Evolutionary conservation across 1,284 basidiomycete genomes (phyloP).

Genomic region (Ustilago nuda): DNA sequence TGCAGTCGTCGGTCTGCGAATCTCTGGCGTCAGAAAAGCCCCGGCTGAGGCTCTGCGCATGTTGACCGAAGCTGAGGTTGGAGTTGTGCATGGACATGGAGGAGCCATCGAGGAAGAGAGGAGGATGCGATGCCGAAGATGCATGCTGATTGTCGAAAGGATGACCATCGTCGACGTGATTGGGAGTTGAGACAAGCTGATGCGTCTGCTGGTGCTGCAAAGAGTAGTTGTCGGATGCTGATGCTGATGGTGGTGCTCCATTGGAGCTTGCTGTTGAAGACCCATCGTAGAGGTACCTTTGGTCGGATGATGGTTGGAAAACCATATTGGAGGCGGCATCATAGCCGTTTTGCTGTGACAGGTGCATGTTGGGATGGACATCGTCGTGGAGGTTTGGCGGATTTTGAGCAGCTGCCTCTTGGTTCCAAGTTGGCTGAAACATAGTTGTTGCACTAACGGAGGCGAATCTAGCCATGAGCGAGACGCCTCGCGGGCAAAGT

Average conservation of each 20-base stretch:
- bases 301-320: slow-evolving; percentile 11
- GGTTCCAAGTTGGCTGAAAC: slow-evolving; percentile 51
- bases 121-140: slow-evolving; percentile 5
- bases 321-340: slow-evolving; percentile 8
- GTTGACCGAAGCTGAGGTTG: slow-evolving; percentile 2
- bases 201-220: slow-evolving; percentile 18
- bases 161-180: slow-evolving; percentile 4
- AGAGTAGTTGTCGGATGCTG: slow-evolving; percentile 15
- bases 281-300: slow-evolving; percentile 16
- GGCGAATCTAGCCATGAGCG: not conserved
- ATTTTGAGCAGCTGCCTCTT: slow-evolving; percentile 25
- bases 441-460: slow-evolving; percentile 16
- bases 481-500: not conserved
- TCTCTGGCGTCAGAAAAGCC: not conserved
- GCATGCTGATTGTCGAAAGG: not conserved
- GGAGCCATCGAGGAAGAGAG: slow-evolving; percentile 16
- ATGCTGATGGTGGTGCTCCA: slow-evolving; percentile 18
- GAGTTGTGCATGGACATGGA: slow-evolving; percentile 12
- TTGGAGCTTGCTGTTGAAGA: slow-evolving; percentile 8
- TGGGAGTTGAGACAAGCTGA: not conserved
- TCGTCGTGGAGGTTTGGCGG: slow-evolving; percentile 16
- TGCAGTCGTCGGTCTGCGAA: slow-evolving; percentile 5
- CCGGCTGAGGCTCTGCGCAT: slow-evolving; percentile 7
- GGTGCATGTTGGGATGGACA: slow-evolving; percentile 12
- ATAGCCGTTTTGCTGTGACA: slow-evolving; percentile 14